phyloP scores from a whole-genome alignment of 495 filamentous ascomycete genomes.

The Pyronema omphalodes region DNA sequence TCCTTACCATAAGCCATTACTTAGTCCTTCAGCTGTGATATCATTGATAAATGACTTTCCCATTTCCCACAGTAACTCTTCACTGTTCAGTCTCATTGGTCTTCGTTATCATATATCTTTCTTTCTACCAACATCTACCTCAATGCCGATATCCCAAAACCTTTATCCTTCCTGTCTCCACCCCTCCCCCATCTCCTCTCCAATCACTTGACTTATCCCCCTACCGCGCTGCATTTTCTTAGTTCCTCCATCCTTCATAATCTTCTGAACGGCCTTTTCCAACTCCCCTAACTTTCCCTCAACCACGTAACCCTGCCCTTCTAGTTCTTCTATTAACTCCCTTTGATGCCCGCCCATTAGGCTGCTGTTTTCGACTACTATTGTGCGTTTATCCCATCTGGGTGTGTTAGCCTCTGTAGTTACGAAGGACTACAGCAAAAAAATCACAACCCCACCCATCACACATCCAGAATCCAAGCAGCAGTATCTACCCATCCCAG shows the following conservation, averaged over 20 bases:
- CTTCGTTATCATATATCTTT: neutral
- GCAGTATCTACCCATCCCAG: constrained; percentile 8
- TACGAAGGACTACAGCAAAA: too few relatives aligned
- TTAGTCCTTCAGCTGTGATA: too few relatives aligned
- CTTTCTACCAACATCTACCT: neutral
- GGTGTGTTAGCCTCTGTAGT: too few relatives aligned
- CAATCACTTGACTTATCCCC: neutral
- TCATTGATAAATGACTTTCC: too few relatives aligned
- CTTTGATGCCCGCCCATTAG: constrained; percentile 84
- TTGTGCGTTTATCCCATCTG: constrained; percentile 33
- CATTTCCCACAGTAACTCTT: too few relatives aligned
- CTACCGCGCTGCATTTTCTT: neutral
- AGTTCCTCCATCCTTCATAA: neutral
- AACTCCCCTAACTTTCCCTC: constrained; percentile 34
- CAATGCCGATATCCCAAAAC: neutral
- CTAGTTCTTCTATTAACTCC: constrained; percentile 61
- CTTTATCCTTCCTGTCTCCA: neutral
- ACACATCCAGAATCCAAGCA: too few relatives aligned
- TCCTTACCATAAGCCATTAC: too few relatives aligned
- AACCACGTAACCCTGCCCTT: constrained; percentile 48
- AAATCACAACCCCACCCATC: too few relatives aligned
- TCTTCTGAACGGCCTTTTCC: neutral
- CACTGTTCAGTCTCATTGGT: too few relatives aligned
- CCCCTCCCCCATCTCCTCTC: neutral
- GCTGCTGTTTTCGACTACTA: constrained; percentile 70